Evolutionary conservation across 805 yeast species (phyloP).

Genomic region (Groenewaldozyma salmanticensis): DNA sequence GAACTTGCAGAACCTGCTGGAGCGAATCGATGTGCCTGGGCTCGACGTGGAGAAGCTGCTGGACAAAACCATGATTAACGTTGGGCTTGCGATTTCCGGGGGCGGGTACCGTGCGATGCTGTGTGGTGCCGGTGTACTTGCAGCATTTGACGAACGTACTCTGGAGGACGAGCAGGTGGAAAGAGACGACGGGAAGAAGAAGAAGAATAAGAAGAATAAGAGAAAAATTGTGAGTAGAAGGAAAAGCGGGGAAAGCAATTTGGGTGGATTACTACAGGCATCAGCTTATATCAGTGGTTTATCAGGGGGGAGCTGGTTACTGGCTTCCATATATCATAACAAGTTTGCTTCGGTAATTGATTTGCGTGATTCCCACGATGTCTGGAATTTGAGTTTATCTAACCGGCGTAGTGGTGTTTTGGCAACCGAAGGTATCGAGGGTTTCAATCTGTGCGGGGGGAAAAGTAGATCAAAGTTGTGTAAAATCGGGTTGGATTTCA

Average conservation of each 20-base stretch:
- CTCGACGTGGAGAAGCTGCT: slow-evolving; percentile 28
- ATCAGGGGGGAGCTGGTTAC: slow-evolving; percentile 78
- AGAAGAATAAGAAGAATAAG: slow-evolving; percentile 28
- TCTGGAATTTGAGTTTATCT: slow-evolving; percentile 49
- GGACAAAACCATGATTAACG: slow-evolving; percentile 10
- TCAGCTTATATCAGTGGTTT: slow-evolving; percentile 64
- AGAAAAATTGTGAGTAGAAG: too few relatives aligned
- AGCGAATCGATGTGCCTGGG: slow-evolving; percentile 35
- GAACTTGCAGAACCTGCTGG: slow-evolving; percentile 34
- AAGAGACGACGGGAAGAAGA: not conserved
- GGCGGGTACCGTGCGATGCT: slow-evolving; percentile 91
- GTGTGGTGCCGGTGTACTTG: slow-evolving; percentile 67
- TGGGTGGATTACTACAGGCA: slow-evolving; percentile 53
- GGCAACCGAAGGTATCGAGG: not conserved
- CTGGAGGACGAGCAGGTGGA: too few relatives aligned
- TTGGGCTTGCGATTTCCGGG: slow-evolving; percentile 56
- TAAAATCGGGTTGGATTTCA: not conserved
- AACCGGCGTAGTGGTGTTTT: not conserved
- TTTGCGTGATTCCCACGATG: slow-evolving; percentile 29
- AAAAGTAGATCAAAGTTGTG: not conserved
- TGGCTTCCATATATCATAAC: slow-evolving; percentile 56
- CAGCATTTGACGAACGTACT: slow-evolving; percentile 69
- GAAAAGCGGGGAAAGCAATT: slow-evolving; percentile 19
- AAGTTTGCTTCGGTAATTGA: slow-evolving; percentile 62
- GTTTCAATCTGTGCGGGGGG: not conserved